Percentiles rank a stretch among this genome's conserved stretches.
Conservation (phyloP, 768 basidiomycete genomes). For the Pilatotrama ljubarskyi region DNA sequence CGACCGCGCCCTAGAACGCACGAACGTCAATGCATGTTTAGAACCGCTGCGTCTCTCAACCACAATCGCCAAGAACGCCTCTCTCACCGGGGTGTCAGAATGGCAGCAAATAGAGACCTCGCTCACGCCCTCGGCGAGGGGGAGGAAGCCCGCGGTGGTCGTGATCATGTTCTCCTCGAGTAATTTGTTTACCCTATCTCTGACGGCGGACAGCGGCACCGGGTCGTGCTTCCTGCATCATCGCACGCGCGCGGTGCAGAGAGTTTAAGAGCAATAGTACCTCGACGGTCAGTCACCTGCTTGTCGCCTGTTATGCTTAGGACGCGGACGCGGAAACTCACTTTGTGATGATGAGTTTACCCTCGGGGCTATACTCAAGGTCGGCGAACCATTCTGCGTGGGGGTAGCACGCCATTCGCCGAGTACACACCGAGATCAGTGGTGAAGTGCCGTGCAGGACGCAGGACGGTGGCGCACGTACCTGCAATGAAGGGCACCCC, state of each 20-base stretch:
- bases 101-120: slow-evolving; percentile 67
- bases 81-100: slow-evolving; percentile 57
- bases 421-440: too few relatives aligned
- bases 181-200: slow-evolving; percentile 46
- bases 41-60: neutral
- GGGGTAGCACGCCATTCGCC: neutral
- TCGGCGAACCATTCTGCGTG: slow-evolving; percentile 65
- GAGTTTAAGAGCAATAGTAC: too few relatives aligned
- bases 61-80: neutral
- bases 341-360: slow-evolving; percentile 63
- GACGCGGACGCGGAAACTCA: slow-evolving; percentile 22
- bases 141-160: slow-evolving; percentile 45
- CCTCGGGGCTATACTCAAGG: slow-evolving; percentile 56
- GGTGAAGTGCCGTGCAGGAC: neutral
- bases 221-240: slow-evolving; percentile 54
- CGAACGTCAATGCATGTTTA: neutral
- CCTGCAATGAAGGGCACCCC: slow-evolving; percentile 65
- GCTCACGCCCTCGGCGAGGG: slow-evolving; percentile 42
- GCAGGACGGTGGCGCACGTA: slow-evolving; percentile 19
- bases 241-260: too few relatives aligned
- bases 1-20: slow-evolving; percentile 49
- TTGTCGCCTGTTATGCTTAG: neutral
- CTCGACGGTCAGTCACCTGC: neutral
- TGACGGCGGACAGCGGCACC: slow-evolving; percentile 43
- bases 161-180: slow-evolving; percentile 48